phyloP scores from a whole-genome alignment of 768 basidiomycete genomes.

The Flagelloscypha sp. region DNA sequence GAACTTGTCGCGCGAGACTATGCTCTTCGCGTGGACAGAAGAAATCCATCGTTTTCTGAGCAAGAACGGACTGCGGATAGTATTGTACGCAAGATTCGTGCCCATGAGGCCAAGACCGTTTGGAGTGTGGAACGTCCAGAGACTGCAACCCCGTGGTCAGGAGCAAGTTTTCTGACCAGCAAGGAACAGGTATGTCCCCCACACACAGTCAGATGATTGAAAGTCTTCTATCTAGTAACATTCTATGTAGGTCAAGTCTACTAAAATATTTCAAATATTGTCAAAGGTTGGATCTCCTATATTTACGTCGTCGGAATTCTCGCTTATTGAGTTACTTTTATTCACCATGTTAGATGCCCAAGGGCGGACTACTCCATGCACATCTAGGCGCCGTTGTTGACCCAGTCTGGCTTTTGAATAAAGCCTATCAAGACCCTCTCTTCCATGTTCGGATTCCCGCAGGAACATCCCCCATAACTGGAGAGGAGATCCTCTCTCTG shows the following conservation, averaged over 20 bases:
- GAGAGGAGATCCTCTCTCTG: too few relatives aligned
- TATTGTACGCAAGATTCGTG: conserved; percentile 46
- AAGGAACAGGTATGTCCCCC: not conserved
- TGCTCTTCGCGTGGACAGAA: conserved; percentile 40
- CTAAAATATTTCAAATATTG: conserved; percentile 53
- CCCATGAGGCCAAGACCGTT: conserved; percentile 43
- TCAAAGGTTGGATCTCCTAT: conserved; percentile 34
- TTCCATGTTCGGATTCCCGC: conserved; percentile 48
- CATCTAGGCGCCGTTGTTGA: conserved; percentile 76
- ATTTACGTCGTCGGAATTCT: not conserved
- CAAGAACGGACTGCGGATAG: conserved; percentile 47
- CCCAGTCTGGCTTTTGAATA: conserved; percentile 37
- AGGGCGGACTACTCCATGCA: conserved; percentile 66
- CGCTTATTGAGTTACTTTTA: not conserved
- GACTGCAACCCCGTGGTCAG: conserved; percentile 59
- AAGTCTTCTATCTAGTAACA: not conserved
- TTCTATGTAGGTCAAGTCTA: conserved; percentile 48
- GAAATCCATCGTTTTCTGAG: conserved; percentile 20
- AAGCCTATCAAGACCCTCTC: conserved; percentile 48
- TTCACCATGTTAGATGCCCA: conserved; percentile 53
- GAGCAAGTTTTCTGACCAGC: conserved; percentile 76
- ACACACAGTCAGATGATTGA: not conserved
- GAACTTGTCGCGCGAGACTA: conserved; percentile 32
- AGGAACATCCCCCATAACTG: too few relatives aligned
- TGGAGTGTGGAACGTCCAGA: conserved; percentile 49